These are phyloP conservation scores for Clavispora fructus DNA, from an alignment of 805 yeast species.

Conservation along the genomic window DNA sequence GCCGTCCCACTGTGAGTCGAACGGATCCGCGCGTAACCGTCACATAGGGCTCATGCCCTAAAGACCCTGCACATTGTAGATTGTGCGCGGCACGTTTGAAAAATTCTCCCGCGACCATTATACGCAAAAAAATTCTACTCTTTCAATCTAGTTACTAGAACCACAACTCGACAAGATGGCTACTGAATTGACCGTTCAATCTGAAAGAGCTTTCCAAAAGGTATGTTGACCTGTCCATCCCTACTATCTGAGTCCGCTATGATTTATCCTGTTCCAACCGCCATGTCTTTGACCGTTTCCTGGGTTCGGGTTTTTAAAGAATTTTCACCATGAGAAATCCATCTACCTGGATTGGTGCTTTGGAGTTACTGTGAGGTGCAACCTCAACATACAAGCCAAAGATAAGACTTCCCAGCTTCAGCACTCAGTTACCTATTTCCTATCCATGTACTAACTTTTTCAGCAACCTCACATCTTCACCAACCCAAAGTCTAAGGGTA, in stretches of 20 bases:
- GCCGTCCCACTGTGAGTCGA: no score
- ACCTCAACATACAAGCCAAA: no score
- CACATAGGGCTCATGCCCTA: constrained; percentile 15
- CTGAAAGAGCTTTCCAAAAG: constrained; percentile 99
- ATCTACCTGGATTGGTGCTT: no score
- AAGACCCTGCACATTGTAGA: background rate
- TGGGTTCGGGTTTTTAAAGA: background rate
- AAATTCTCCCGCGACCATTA: constrained; percentile 17
- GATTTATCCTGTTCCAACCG: background rate
- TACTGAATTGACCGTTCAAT: constrained; percentile 99
- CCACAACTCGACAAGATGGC: constrained; percentile 63
- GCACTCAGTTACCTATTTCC: background rate
- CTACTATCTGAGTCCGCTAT: background rate
- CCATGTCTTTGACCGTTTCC: background rate
- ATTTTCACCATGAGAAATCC: background rate
- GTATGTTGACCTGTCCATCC: constrained; percentile 43
- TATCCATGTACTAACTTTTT: constrained; percentile 31
- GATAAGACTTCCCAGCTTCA: no score
- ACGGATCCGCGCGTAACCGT: background rate
- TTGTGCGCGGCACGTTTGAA: constrained; percentile 13
- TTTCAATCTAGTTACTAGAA: constrained; percentile 9
- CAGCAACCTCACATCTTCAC: constrained; percentile 99
- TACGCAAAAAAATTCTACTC: constrained; percentile 10
- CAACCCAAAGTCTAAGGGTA: constrained; percentile 99
- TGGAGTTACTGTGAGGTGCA: no score